Base-by-base conservation (phyloP, 805 yeast species). In the Cyberlindnera subsufficiens region DNA sequence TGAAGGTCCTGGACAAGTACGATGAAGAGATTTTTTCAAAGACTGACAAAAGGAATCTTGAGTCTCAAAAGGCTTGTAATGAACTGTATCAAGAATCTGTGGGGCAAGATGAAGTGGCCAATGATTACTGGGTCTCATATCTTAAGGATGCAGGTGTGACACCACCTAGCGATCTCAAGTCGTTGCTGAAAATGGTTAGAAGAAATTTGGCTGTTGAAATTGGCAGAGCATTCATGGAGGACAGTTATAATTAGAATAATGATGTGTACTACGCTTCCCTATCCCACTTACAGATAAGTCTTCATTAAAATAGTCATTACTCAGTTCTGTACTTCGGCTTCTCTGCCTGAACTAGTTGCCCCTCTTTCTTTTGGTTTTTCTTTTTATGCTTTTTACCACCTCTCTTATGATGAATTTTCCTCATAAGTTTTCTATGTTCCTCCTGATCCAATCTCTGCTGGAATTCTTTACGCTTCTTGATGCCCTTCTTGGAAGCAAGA, bases 321-420 rank as follows among this genome's bases (percentile, higher is more conserved):
- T 18, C 27, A 9, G 15, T 34, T 17, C n/a, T 18, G 25, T n/a
- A 25, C 36, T 18, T 11, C 11, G 16, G 27, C 36, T 13, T 19
- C 27, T 32, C 14, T n/a, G 14, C 16, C 14, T 16, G 19, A 32
- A 20, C 35, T 16, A 13, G 17, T 32, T 32, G 17, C 11, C 11
- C 37, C n/a, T 29, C 32, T 7, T 14, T 35, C 5, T 16, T 37
- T n/a, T 34, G 22, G 1, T 37, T 33, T 14, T 44, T 46, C 42
- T 54, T 56, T 44, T 54, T 53, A 25, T 55, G 45, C 50, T 50
- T 52, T 35, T 51, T 53, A 32, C 58, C 60, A 25, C 55, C 57
- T 52, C 55, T 47, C 30, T 45, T 53, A 17, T 45, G 51, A 29
- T 50, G 47, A 4, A 48, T 38, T 38, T 51, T 54, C 44, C 47